These are phyloP conservation scores for Candida pseudoglaebosa DNA, from an alignment of 805 yeast genomes.

Conservation along the genomic window DNA sequence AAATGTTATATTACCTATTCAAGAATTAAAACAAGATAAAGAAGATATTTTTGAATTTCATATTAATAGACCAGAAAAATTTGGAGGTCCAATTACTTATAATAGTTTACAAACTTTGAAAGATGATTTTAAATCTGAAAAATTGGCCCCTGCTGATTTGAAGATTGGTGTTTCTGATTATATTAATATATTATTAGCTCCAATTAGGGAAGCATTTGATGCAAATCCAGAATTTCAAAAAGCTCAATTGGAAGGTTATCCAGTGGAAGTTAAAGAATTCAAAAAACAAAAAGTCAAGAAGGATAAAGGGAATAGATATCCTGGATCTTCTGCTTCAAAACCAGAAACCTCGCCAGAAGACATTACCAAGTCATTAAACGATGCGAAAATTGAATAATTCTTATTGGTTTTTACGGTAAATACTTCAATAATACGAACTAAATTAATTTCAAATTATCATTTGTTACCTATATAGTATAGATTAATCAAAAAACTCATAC, in stretches of 20 bases:
- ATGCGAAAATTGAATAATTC: neutral
- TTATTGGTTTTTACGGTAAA: no score
- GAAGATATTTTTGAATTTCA: constrained; percentile 56
- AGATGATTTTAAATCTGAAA: constrained; percentile 66
- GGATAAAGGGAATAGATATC: constrained; percentile 87
- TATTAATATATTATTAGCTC: constrained; percentile 75
- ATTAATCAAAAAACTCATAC: no score
- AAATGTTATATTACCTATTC: constrained; percentile 80
- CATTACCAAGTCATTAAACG: constrained; percentile 12
- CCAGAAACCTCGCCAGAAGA: constrained; percentile 8
- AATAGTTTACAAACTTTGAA: constrained; percentile 63
- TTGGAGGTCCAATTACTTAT: constrained; percentile 89
- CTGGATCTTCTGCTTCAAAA: constrained; percentile 49
- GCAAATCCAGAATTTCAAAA: constrained; percentile 68
- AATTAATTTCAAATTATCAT: no score
- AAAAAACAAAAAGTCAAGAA: constrained; percentile 74
- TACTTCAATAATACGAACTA: no score
- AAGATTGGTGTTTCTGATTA: constrained; percentile 88
- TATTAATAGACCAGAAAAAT: constrained; percentile 91
- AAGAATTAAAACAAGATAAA: constrained; percentile 63
- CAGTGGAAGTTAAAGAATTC: constrained; percentile 60
- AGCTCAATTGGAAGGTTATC: constrained; percentile 78
- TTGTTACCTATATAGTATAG: no score
- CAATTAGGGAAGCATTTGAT: constrained; percentile 70
- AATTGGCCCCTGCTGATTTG: constrained; percentile 88